These are phyloP conservation scores for Suhomyces bribrorum DNA, from an alignment of 1,139 yeast genomes.

Conservation along the genomic window DNA sequence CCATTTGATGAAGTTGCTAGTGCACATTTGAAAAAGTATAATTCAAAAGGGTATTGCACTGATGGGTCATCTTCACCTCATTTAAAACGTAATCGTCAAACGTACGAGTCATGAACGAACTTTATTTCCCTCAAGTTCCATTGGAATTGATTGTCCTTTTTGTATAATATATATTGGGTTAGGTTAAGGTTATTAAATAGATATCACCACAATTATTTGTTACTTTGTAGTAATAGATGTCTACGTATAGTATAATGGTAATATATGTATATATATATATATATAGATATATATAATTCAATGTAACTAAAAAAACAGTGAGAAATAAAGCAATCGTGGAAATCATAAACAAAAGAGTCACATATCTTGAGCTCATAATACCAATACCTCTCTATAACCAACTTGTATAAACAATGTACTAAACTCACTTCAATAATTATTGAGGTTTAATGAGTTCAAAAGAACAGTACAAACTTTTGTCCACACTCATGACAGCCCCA, in stretches of 20 bases:
- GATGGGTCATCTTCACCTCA: conserved; percentile 42
- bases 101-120: conserved; percentile 2
- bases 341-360: conserved; percentile 6
- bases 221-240: too few relatives aligned
- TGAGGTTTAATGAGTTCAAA: conserved; percentile 79
- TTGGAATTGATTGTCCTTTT: neutral
- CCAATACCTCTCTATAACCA: conserved; percentile 4
- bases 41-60: conserved; percentile 28
- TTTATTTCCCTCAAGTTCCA: neutral
- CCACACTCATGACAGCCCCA: conserved; percentile 90
- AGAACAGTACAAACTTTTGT: conserved; percentile 72
- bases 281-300: neutral
- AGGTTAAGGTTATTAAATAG: neutral
- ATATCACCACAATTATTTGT: too few relatives aligned
- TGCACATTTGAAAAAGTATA: conserved; percentile 18
- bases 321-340: conserved; percentile 12
- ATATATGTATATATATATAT: too few relatives aligned
- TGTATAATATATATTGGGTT: neutral
- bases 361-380: conserved; percentile 2
- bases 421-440: conserved; percentile 12
- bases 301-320: conserved; percentile 1
- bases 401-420: neutral
- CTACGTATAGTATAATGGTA: too few relatives aligned
- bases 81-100: conserved; percentile 29
- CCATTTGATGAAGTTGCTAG: neutral